Base-by-base conservation (phyloP, 768 basidiomycete genomes). In the Hygrophoropsis aurantiaca region DNA sequence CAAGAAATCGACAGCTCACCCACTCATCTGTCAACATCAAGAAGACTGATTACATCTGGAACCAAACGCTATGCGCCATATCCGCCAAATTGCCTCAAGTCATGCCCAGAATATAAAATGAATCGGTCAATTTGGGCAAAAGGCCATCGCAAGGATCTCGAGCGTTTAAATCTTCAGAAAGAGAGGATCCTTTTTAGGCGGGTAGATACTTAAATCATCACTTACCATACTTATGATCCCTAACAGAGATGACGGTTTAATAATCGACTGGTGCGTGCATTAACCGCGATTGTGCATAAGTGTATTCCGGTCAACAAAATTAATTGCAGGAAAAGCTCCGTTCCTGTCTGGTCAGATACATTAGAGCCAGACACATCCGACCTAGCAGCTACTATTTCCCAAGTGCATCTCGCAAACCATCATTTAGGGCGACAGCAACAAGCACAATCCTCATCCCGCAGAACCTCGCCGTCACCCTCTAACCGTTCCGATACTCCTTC, bases 331-430 rank as follows among this genome's bases (percentile, higher is more conserved):
- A 60, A 19, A 39, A 67, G 65, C 30, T 23, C 50, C 5, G 53
- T 63, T 11, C 57, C 67, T 4, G 62, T 69, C 38, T 59, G 62
- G 62, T 59, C 65, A 41, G 63, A 66, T 47, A 62, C 65, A 0
- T 46, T 65, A 39, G 52, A 50, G 47, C 65, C 64, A 6, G 50
- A 44, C n/a, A 21, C 54, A 0, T 49, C 49, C 16, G 61, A 64
- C 38, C 66, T 67, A 21, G 66, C 59, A 30, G 49, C 66, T 20
- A 47, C 59, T 4, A 66, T 61, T 27, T 23, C 44, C 39, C 50
- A 57, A 11, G 47, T 61, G 18, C 59, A 66, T 45, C 57, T 51
- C 38, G 48, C 57, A 4, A 68, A 66, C 19, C 27, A 30, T 13
- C 6, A 30, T 30, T 7, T 30, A 13, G 59, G 57, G 13, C 47